Evolutionary conservation across 257 asterid genomes (phyloP).

Genomic region (Capsicum chinense): DNA sequence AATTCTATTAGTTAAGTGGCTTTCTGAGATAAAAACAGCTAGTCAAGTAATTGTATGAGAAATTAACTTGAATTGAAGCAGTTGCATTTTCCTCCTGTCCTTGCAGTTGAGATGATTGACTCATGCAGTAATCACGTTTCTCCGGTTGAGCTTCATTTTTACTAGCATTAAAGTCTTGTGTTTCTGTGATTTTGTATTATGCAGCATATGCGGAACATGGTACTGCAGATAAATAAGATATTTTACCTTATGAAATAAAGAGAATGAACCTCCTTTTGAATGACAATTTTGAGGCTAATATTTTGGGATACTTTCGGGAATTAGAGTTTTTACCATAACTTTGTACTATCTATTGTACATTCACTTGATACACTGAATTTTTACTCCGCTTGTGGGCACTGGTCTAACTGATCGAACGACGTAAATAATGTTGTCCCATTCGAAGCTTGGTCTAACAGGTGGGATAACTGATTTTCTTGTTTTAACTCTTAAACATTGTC

Average conservation of each 20-base stretch:
- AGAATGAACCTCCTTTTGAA: neutral
- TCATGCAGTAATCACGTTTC: no score
- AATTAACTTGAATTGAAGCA: no score
- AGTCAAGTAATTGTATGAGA: no score
- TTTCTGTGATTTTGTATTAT: neutral
- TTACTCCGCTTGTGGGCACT: neutral
- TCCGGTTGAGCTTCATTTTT: no score
- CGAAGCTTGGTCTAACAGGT: neutral
- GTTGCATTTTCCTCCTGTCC: no score
- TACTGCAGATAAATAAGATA: neutral
- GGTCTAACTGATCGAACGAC: neutral
- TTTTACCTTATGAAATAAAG: neutral
- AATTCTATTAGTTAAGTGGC: no score
- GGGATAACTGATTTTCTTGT: neutral
- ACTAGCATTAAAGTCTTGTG: neutral
- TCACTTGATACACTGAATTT: neutral
- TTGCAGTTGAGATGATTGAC: no score
- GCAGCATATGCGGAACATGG: neutral
- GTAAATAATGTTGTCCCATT: neutral
- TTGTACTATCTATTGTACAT: neutral
- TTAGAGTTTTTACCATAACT: slow-evolving; percentile 1
- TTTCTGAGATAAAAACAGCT: no score
- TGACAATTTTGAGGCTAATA: neutral
- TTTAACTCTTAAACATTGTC: neutral
- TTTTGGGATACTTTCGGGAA: neutral